Evolutionary conservation across 2,329 filamentous ascomycete species (phyloP).

Genomic region (Aureobasidium pullulans): DNA sequence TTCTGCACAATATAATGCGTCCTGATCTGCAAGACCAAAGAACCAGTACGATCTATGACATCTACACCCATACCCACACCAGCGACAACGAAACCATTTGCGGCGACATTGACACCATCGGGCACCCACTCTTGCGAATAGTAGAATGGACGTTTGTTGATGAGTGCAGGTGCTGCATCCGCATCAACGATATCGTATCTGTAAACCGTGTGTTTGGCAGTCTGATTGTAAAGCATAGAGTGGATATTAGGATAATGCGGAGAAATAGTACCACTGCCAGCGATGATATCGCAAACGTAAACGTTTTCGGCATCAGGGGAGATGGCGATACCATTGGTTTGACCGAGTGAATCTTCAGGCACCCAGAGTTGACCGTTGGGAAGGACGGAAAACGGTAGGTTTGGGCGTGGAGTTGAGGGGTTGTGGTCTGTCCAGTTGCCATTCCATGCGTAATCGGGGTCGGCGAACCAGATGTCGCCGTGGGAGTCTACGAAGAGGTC

Average conservation of each 20-base stretch:
- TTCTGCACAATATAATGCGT: constrained; percentile 40
- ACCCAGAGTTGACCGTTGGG: constrained; percentile 33
- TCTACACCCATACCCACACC: constrained; percentile 35
- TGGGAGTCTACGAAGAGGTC: constrained; percentile 33
- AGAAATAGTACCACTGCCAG: constrained; percentile 8
- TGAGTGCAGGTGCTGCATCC: constrained; percentile 28
- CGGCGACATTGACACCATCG: constrained; percentile 37
- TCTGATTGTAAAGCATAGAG: constrained; percentile 26
- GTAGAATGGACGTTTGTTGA: constrained; percentile 35
- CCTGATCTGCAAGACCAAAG: constrained; percentile 33
- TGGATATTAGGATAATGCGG: constrained; percentile 19
- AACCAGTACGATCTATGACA: constrained; percentile 32
- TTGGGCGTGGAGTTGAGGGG: constrained; percentile 25
- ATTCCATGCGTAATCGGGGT: constrained; percentile 34
- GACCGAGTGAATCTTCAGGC: constrained; percentile 34
- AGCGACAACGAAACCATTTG: constrained; percentile 35
- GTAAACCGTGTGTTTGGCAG: constrained; percentile 29
- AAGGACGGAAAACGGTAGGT: constrained; percentile 38
- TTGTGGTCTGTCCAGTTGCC: constrained; percentile 26
- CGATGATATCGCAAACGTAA: constrained; percentile 39
- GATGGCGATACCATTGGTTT: constrained; percentile 41
- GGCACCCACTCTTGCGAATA: constrained; percentile 33
- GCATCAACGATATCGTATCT: constrained; percentile 31
- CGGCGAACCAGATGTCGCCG: constrained; percentile 45
- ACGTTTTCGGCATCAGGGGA: constrained; percentile 36